A percentile compares a stretch with the other conserved stretches of the same genome.
These are phyloP conservation scores for Malus fusca DNA, from an alignment of 306 rosid genomes.

Conservation along the genomic window DNA sequence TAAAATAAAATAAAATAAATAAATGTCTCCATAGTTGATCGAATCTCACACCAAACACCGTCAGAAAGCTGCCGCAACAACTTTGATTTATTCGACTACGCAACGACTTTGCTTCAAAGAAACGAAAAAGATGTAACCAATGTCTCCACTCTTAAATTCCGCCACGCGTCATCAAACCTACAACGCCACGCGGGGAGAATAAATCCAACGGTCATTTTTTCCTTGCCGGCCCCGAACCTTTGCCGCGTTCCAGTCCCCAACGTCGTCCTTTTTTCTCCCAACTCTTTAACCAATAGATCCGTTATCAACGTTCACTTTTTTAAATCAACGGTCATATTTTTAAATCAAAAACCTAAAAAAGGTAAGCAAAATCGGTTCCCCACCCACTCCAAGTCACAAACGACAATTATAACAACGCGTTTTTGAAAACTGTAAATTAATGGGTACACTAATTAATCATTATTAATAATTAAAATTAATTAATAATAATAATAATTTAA, in stretches of 20 bases:
- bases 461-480: no score
- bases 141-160: neutral
- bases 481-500: no score
- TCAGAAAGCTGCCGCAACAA: no score
- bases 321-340: no score
- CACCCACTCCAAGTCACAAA: neutral
- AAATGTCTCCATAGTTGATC: no score
- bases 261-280: conserved; percentile 1
- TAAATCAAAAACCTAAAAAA: no score
- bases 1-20: no score
- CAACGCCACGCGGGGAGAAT: neutral
- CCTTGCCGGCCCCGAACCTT: conserved; percentile 13
- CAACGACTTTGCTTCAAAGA: neutral
- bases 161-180: conserved; percentile 1
- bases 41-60: no score
- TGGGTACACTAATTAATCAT: neutral
- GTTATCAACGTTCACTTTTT: neutral
- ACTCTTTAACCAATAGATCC: neutral
- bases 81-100: no score
- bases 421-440: neutral
- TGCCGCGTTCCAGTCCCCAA: conserved; percentile 25
- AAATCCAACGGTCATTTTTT: conserved; percentile 20
- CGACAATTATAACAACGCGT: neutral
- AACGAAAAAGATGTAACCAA: neutral
- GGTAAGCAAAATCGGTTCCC: no score